phyloP scores from a whole-genome alignment of 1,139 yeast genomes.

The Geotrichum reessii region DNA sequence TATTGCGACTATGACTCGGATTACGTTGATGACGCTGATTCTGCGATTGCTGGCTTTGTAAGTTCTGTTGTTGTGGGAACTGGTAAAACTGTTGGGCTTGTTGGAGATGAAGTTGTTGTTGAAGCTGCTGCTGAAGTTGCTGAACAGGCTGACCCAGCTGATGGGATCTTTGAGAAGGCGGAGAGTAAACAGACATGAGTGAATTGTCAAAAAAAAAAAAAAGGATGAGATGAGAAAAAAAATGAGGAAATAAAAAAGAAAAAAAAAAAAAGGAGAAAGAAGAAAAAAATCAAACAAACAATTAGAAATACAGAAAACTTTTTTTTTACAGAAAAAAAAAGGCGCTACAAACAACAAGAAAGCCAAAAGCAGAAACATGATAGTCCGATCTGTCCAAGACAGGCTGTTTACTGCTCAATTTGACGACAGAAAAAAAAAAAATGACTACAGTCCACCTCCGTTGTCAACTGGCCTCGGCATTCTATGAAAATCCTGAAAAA shows the following conservation, averaged over 20 bases:
- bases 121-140: neutral
- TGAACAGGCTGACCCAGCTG: neutral
- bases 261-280: neutral
- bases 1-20: conserved; percentile 6
- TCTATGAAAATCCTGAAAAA: no score
- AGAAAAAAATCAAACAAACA: neutral
- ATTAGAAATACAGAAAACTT: neutral
- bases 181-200: neutral
- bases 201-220: neutral
- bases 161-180: neutral
- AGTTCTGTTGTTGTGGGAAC: neutral
- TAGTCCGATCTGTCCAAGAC: neutral
- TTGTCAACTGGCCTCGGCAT: neutral
- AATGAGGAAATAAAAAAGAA: no score
- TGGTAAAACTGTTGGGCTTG: neutral
- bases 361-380: neutral
- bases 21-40: conserved; percentile 1
- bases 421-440: neutral
- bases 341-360: neutral
- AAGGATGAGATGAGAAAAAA: neutral
- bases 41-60: neutral
- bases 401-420: neutral
- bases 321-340: neutral
- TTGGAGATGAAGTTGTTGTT: no score
- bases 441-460: neutral